Percentiles rank a stretch among this genome's conserved stretches.
Conservation (phyloP, 768 basidiomycete genomes). For the Rhizopogon salebrosus region DNA sequence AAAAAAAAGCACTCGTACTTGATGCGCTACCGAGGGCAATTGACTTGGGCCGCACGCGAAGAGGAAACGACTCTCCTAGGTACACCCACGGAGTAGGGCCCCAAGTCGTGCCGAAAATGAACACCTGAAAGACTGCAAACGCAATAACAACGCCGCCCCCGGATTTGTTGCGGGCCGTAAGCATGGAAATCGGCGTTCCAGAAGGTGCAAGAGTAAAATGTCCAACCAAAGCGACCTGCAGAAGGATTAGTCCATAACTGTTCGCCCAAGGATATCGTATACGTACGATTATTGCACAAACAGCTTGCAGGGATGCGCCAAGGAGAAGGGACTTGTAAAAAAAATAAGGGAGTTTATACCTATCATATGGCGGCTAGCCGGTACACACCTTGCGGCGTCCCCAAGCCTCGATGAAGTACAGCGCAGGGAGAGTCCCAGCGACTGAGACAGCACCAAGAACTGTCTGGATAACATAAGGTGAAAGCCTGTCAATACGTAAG, state of each 20-base stretch:
- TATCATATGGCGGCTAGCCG: background rate
- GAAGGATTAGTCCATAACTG: background rate
- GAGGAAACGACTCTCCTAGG: constrained; percentile 76
- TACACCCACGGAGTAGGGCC: constrained; percentile 76
- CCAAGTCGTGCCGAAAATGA: constrained; percentile 71
- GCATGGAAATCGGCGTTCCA: constrained; percentile 38
- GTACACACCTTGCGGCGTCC: constrained; percentile 59
- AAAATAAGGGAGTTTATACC: background rate
- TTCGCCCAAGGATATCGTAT: background rate
- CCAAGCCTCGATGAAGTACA: constrained; percentile 64
- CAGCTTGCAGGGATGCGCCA: constrained; percentile 56
- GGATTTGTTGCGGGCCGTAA: constrained; percentile 51
- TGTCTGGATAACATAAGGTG: constrained; percentile 69
- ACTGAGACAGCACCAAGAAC: constrained; percentile 75
- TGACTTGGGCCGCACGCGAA: constrained; percentile 71
- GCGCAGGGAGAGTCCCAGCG: constrained; percentile 63
- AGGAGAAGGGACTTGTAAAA: constrained; percentile 53
- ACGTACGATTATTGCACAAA: constrained; percentile 57
- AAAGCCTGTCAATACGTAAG: constrained; percentile 33
- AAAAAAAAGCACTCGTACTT: constrained; percentile 23
- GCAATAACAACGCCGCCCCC: constrained; percentile 68
- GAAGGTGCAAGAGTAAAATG: constrained; percentile 59
- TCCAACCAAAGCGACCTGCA: constrained; percentile 63
- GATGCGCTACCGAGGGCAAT: constrained; percentile 71
- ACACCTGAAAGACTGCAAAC: constrained; percentile 75